Conservation (phyloP, 2,329 filamentous ascomycete species). For the Fusarium virguliforme region DNA sequence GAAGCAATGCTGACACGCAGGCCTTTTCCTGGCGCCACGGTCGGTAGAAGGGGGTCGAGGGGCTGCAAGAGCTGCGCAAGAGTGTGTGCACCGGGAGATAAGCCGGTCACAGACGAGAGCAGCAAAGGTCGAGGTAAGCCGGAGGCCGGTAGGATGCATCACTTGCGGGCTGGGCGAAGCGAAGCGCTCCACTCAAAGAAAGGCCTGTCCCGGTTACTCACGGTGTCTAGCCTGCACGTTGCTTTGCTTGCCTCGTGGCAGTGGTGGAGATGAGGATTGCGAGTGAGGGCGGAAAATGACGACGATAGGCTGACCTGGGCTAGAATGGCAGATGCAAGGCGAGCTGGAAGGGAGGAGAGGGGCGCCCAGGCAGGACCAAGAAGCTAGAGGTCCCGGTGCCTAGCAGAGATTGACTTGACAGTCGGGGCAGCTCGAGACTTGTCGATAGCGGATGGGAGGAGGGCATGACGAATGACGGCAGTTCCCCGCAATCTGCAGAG, state of each 20-base stretch:
- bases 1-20: slow-evolving; percentile 23
- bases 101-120: slow-evolving; percentile 32
- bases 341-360: slow-evolving; percentile 15
- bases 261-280: slow-evolving; percentile 21
- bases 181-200: slow-evolving; percentile 38
- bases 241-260: slow-evolving; percentile 33
- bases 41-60: slow-evolving; percentile 23
- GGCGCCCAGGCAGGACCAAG: slow-evolving; percentile 3
- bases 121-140: slow-evolving; percentile 20
- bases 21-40: slow-evolving; percentile 19
- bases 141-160: slow-evolving; percentile 37
- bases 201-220: slow-evolving; percentile 39
- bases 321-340: slow-evolving; percentile 17
- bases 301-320: slow-evolving; percentile 15
- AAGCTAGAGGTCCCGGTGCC: neutral
- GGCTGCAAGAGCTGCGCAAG: slow-evolving; percentile 22
- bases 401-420: slow-evolving; percentile 4
- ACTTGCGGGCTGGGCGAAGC: slow-evolving; percentile 20
- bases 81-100: slow-evolving; percentile 39
- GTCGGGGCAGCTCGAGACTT: neutral
- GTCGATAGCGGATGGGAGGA: slow-evolving; percentile 23
- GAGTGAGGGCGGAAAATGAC: slow-evolving; percentile 12
- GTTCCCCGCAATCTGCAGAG: slow-evolving; percentile 47
- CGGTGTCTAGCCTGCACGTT: slow-evolving; percentile 28
- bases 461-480: slow-evolving; percentile 29